A percentile compares a stretch with the other conserved stretches of the same genome.
These are phyloP conservation scores for Claviceps sp. DNA, from an alignment of 2,329 filamentous ascomycete genomes.

Conservation along the genomic window DNA sequence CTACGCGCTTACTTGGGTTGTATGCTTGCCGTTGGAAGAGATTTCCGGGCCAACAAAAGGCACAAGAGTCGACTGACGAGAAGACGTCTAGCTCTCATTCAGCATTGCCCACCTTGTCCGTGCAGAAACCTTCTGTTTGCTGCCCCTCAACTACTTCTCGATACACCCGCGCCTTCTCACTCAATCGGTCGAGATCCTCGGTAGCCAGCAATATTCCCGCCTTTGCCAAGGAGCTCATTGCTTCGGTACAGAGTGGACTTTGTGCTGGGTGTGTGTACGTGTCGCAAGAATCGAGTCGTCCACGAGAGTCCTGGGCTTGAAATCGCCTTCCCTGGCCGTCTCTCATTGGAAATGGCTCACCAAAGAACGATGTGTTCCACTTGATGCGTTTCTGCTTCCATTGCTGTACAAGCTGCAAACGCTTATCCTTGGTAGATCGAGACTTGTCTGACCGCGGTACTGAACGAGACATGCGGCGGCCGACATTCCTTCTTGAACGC, in stretches of 20 bases:
- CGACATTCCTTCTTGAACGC: neutral
- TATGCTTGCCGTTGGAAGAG: neutral
- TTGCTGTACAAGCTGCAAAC: constrained; percentile 1
- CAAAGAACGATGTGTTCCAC: neutral
- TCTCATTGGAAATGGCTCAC: constrained; percentile 7
- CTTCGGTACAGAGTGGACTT: constrained; percentile 10
- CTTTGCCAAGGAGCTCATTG: constrained; percentile 13
- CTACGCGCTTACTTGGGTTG: neutral
- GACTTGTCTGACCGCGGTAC: constrained; percentile 1
- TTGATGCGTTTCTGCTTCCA: constrained; percentile 5
- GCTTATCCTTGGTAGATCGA: neutral
- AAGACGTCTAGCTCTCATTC: neutral
- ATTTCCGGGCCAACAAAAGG: neutral
- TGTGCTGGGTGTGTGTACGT: constrained; percentile 9
- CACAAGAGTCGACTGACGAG: neutral
- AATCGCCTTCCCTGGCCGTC: constrained; percentile 18
- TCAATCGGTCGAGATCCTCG: constrained; percentile 20
- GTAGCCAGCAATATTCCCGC: constrained; percentile 17
- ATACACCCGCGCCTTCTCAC: constrained; percentile 12
- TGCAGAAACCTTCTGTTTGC: neutral
- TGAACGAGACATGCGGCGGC: constrained; percentile 3
- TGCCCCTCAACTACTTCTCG: neutral
- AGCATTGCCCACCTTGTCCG: neutral
- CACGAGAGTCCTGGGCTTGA: constrained; percentile 17
- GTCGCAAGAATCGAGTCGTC: constrained; percentile 12